Evolutionary conservation across 2,329 filamentous ascomycete genomes (phyloP), one percentile per base, ranked within the genome.

Genomic region (Phyllosticta citrichinensis): DNA sequence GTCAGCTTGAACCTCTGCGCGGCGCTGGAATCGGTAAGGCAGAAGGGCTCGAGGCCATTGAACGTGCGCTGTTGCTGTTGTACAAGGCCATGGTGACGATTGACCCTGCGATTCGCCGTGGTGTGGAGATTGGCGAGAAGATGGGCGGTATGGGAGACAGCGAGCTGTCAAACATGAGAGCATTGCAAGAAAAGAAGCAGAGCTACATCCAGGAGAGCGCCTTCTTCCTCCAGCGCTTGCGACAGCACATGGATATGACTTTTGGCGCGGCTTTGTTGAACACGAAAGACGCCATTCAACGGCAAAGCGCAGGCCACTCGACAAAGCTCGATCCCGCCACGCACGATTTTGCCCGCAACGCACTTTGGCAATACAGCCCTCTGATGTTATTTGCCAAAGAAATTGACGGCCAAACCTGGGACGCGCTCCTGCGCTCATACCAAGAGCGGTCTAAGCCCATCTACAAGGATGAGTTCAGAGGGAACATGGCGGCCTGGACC

Each of bases 81-180:
- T 97, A 94, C 75, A 94, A 89, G 72, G 94, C 93, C 8, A 91
- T 97, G 86, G 80, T 88, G 66, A 96, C 92, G 64, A 97, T 97
- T 61, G 92, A 97, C 69, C 91, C 93, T 1, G 85, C 86, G 8
- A 83, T 93, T 54, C 83, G 87, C 57, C 77, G 80, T 33, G 69
- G 68, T 76, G 65, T 58, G 67, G 70, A 57, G 69, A 54, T 58
- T 10, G 51, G 35, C 24, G 56, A 57, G 19, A 56, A 56, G 6
- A 53, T 57, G 24, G 72, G 79, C 58, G 83, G 88, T 12, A 86
- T 88, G 67, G 86, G 83, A 57, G 88, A 91, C 68, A 91, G 87
- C 64, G 90, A 85, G 63, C 76, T 87, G 56, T 81, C 89, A 35
- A 87, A 90, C 66, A 97, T 99, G 93, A 86, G 89, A 60, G 92